Base-by-base conservation (phyloP, 345 rosid genomes). In the Brassica carinata region DNA sequence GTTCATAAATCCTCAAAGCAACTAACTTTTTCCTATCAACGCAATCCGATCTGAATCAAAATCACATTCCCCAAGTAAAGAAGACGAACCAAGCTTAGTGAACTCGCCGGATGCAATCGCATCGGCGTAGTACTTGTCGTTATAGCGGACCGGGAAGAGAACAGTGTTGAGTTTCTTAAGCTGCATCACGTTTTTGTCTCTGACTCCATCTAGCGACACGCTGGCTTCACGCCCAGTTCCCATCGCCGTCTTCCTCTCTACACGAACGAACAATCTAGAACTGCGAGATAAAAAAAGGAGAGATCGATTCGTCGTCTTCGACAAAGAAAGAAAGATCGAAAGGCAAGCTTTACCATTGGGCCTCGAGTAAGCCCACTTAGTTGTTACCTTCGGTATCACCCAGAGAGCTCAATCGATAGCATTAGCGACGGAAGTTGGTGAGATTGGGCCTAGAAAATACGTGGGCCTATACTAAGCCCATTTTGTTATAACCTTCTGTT, bases 131-230 rank as follows among this genome's bases (percentile, higher is more conserved):
- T 92, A 96, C 84, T 92, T 96, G 53, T 94, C 97, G 84, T 91
- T 96, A 85, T 96, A 94, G 67, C 94, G 97, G 86, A 94, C 92
- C 30, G 98, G 93, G 87, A 96, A 96, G 83, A 96, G 87, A 55
- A 87, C 97, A 26, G 90, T 86, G 82, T 96, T 96, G 86, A 96
- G 97, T 83, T 92, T 96, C 95, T 88, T 92, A n/a, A 94, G 94
- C 90, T 92, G 98, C 99, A 92, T 96, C 89, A 90, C 68, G 87
- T 91, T 96, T 90, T 96, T 96, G 91, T 96, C 98, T 73, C 98
- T 89, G 80, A 96, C 97, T 26, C 85, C 97, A 73, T 96, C 99
- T 19, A 96, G 86, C 67, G 97, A 96, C 82, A 94, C 85, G 34
- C 90, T 80, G 76, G 87, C 87, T 71, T 86, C 97, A 15, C 97